A percentile compares a stretch with the other conserved stretches of the same genome.
These are phyloP conservation scores for Solanum sparsipilum DNA, from an alignment of 257 asterid species.

Conservation along the genomic window DNA sequence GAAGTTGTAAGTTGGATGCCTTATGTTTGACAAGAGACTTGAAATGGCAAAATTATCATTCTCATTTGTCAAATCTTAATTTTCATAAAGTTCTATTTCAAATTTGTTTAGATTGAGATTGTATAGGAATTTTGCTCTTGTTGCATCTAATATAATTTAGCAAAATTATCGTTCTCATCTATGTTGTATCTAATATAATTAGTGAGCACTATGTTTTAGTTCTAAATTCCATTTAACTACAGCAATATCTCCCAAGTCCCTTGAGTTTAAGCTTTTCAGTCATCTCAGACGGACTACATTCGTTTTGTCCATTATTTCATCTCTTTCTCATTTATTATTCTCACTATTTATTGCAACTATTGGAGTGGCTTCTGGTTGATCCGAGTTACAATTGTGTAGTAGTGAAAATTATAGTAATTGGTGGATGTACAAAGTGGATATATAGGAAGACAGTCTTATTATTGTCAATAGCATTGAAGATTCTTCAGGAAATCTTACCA, in stretches of 20 bases:
- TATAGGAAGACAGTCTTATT: too few species aligned
- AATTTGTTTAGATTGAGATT: neutral
- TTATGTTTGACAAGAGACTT: neutral
- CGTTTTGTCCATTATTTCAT: neutral
- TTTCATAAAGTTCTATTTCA: neutral
- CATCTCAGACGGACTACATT: neutral
- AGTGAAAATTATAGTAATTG: too few species aligned
- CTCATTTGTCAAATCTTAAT: neutral
- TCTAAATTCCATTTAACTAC: neutral
- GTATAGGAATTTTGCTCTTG: neutral
- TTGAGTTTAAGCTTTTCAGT: neutral
- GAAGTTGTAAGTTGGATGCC: neutral
- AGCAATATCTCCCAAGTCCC: neutral
- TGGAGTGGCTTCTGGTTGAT: too few species aligned
- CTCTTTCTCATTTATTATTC: neutral
- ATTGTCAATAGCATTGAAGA: too few species aligned
- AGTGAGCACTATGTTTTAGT: neutral
- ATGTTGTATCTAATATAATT: neutral
- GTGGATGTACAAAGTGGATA: too few species aligned
- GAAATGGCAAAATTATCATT: neutral
- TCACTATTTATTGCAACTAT: too few species aligned
- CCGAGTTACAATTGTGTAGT: too few species aligned
- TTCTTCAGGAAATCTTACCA: too few species aligned
- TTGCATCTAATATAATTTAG: neutral
- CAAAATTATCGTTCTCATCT: neutral